Evolutionary conservation across 345 rosid genomes (phyloP).

Genomic region (Eucalyptus dawsonii): DNA sequence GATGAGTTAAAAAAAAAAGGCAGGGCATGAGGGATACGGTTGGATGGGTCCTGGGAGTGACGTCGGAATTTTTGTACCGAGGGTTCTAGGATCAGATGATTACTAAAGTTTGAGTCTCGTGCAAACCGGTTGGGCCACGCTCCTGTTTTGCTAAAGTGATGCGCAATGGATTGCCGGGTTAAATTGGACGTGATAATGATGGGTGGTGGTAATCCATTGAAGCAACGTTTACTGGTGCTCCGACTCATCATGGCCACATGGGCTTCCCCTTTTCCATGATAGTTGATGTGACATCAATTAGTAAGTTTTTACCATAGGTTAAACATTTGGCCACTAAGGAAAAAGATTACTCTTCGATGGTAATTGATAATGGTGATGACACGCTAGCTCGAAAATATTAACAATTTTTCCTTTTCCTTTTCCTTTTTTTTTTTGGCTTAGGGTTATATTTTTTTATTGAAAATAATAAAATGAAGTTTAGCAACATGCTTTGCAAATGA

Average conservation of each 20-base stretch:
- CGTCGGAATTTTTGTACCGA: neutral
- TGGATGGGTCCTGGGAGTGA: neutral
- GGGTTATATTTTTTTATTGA: neutral
- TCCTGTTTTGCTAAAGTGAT: neutral
- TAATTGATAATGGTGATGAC: neutral
- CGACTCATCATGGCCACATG: neutral
- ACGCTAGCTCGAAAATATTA: neutral
- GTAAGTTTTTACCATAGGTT: neutral
- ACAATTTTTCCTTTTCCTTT: neutral
- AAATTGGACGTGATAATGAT: neutral
- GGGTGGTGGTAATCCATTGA: neutral
- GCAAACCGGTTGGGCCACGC: too few species aligned
- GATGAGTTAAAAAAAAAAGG: neutral
- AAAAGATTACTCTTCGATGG: neutral
- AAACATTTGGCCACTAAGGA: neutral
- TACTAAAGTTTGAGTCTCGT: neutral
- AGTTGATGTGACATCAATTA: neutral
- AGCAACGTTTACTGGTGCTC: neutral
- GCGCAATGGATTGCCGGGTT: neutral
- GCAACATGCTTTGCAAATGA: neutral
- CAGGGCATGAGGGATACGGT: neutral
- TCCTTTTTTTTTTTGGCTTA: neutral
- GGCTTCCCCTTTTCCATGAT: neutral
- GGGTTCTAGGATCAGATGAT: neutral
- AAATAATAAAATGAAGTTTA: neutral